Base-by-base conservation (phyloP, 179 eudicot genomes). In the Corrigiola litoralis region DNA sequence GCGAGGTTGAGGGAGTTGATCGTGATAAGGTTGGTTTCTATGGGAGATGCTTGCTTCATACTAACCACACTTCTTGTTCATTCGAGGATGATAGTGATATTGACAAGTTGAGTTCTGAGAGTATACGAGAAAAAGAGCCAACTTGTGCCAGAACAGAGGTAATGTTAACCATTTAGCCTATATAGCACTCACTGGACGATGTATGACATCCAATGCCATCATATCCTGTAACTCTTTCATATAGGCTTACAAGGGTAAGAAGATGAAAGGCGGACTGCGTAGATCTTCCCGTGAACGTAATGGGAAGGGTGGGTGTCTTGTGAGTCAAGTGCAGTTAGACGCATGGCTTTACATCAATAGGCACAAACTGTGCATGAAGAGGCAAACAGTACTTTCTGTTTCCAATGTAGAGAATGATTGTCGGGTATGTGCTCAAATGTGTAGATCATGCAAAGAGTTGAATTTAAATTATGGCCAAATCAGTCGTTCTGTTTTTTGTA, bases 91-190 rank as follows among this genome's bases (percentile, higher is more conserved):
- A 79, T 48, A 36, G 53, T 65, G 69, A 65, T 63, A 67, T 60
- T 36, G 25, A 47, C 54, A 66, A 54, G 47, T 27, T 20, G 23
- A 49, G 41, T 54, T n/a, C 65, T 55, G 75, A 62, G 27, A 50
- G 46, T 70, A 79, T 17, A 58, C 71, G 28, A 69, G 81, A 77
- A 40, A 70, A 48, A 13, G 79, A 75, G 64, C 72, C 67, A 42
- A 85, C 83, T 6, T 87, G 89, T 70, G 89, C 87, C 41, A 82
- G 87, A 67, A 81, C 84, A 56, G 83, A 80, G 87, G 94, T 87
- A 69, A 45, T 51, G 36, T 25, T 45, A 52, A n/a, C 49, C 32
- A 14, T 24, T 23, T 31, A 61, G 48, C 54, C 42, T 16, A 63
- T 28, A 12, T 33, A 1, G 25, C 60, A 18, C 53, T 38, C 60